Evolutionary conservation across 805 yeast genomes (phyloP).

Genomic region (Lachancea thermotolerans): DNA sequence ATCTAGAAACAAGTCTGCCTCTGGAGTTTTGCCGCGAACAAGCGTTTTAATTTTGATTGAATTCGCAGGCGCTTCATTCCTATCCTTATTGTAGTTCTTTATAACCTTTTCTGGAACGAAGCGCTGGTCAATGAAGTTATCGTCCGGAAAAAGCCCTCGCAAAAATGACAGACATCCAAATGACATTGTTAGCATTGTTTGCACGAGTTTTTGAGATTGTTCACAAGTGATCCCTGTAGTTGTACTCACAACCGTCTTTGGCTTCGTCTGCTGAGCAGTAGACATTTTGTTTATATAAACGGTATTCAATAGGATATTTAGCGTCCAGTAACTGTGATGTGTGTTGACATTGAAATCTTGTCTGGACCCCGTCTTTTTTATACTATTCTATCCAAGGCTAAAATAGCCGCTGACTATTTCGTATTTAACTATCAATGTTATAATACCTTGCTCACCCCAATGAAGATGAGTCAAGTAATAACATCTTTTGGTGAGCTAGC

Average conservation of each 20-base stretch:
- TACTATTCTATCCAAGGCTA: too few species aligned
- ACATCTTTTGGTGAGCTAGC: too few species aligned
- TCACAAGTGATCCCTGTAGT: conserved; percentile 28
- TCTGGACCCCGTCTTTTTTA: too few species aligned
- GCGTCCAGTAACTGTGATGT: too few species aligned
- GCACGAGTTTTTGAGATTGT: conserved; percentile 41
- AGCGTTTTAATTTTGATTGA: conserved; percentile 44
- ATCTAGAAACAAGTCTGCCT: conserved; percentile 43
- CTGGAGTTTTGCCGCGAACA: conserved; percentile 38
- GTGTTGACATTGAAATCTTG: too few species aligned
- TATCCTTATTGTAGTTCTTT: conserved; percentile 22
- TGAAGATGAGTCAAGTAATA: too few species aligned
- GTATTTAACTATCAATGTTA: too few species aligned
- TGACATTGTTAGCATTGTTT: conserved; percentile 44
- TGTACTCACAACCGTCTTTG: conserved; percentile 11
- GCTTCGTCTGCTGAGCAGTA: conserved; percentile 16
- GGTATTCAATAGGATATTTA: too few species aligned
- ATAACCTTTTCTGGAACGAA: conserved; percentile 36
- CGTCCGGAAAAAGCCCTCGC: conserved; percentile 52
- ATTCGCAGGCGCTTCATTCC: conserved; percentile 16
- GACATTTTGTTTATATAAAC: conserved; percentile 13
- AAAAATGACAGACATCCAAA: conserved; percentile 52
- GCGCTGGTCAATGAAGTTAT: conserved; percentile 42
- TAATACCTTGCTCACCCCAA: too few species aligned
- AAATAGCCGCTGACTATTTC: too few species aligned